Evolutionary conservation across 768 basidiomycete species (phyloP).

Genomic region (Tremella mesenterica): DNA sequence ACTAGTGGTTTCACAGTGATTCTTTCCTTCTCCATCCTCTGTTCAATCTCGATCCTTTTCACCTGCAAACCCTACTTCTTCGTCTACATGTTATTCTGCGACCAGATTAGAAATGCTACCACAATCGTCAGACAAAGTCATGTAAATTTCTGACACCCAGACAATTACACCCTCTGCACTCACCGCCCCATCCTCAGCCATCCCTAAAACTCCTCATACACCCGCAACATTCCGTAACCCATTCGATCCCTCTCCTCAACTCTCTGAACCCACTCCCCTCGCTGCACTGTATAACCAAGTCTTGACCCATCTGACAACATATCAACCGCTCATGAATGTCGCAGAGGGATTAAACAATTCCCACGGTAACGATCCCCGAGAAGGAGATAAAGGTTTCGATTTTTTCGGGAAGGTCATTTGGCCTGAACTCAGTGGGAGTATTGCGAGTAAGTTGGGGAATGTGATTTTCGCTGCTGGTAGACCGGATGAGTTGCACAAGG

Average conservation of each 20-base stretch:
- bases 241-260: slow-evolving; percentile 42
- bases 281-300: slow-evolving; percentile 71
- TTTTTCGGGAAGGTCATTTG: slow-evolving; percentile 83
- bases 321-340: slow-evolving; percentile 64
- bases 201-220: slow-evolving; percentile 66
- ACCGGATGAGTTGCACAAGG: slow-evolving; percentile 81
- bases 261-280: slow-evolving; percentile 58
- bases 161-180: slow-evolving; percentile 60
- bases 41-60: no score
- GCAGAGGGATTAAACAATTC: slow-evolving; percentile 54
- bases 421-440: slow-evolving; percentile 68
- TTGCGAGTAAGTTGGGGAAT: slow-evolving; percentile 75
- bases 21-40: no score
- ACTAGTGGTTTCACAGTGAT: no score
- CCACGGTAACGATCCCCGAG: neutral
- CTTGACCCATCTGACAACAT: slow-evolving; percentile 50
- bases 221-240: slow-evolving; percentile 54
- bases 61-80: no score
- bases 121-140: no score
- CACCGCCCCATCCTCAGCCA: slow-evolving; percentile 53
- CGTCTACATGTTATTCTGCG: no score
- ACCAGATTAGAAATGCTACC: no score
- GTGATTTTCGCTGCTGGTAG: slow-evolving; percentile 84
- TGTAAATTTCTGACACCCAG: no score
- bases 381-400: no score